Conservation (phyloP, 2,329 filamentous ascomycete genomes). For the Coniochaeta ligniaria region DNA sequence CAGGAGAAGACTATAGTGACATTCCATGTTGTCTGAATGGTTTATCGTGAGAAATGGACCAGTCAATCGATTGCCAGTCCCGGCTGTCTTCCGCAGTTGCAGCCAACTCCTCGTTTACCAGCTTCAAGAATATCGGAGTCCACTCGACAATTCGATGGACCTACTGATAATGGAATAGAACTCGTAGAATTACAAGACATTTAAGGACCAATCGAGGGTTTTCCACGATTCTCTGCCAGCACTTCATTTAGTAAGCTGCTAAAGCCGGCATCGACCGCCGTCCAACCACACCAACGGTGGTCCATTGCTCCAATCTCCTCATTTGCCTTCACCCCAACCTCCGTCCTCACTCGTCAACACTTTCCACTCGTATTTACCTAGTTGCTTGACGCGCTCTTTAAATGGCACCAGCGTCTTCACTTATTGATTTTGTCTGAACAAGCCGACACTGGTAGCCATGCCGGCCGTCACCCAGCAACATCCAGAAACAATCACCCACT, state of each 20-base stretch:
- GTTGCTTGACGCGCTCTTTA: background rate
- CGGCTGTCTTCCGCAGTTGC: too few relatives aligned
- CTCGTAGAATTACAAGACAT: background rate
- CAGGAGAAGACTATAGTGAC: too few relatives aligned
- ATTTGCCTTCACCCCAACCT: background rate
- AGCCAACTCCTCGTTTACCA: too few relatives aligned
- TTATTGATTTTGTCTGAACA: slow-evolving; percentile 2
- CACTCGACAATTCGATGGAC: too few relatives aligned
- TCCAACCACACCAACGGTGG: background rate
- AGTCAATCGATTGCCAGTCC: too few relatives aligned
- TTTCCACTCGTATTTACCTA: background rate
- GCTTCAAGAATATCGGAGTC: too few relatives aligned
- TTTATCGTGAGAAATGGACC: too few relatives aligned
- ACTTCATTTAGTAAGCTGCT: background rate
- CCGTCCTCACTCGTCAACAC: background rate
- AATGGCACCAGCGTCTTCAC: background rate
- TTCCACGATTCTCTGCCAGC: background rate
- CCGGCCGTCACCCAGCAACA: slow-evolving; percentile 27
- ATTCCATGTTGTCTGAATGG: too few relatives aligned
- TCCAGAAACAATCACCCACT: slow-evolving; percentile 12
- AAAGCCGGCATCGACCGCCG: background rate
- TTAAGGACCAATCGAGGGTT: background rate
- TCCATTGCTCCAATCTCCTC: background rate
- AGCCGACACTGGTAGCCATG: slow-evolving; percentile 16
- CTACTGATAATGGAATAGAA: background rate